Conservation (phyloP, 129 eudicot species). For the Chrysanthemum seticuspe region DNA sequence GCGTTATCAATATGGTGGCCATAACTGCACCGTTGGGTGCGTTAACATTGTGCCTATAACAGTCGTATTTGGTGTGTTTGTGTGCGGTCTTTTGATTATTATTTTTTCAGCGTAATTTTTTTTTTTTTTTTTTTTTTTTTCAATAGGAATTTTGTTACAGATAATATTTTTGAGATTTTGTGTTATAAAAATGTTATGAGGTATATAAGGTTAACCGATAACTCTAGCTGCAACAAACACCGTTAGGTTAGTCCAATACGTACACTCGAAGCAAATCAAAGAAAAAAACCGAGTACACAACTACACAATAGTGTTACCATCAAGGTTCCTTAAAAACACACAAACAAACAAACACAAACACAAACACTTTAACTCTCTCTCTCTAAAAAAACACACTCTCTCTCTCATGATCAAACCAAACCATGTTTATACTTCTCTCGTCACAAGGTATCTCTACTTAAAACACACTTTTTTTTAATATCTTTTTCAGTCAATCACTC, state of each 20-base stretch:
- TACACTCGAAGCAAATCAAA: slow-evolving; percentile 5
- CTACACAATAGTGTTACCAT: not conserved
- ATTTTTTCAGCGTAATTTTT: no score
- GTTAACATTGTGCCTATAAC: no score
- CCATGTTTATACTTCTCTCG: slow-evolving; percentile 27
- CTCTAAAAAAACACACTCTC: slow-evolving; percentile 13
- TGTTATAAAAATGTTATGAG: no score
- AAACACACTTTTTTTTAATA: slow-evolving; percentile 11
- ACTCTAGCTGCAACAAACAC: no score
- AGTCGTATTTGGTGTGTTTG: no score
- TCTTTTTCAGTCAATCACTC: slow-evolving; percentile 10
- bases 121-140: no score
- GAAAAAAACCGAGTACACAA: slow-evolving; percentile 18
- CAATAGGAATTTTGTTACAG: no score
- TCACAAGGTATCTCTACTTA: slow-evolving; percentile 27
- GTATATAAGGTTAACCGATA: no score
- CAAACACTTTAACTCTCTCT: slow-evolving; percentile 22
- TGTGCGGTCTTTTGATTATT: no score
- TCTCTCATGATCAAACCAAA: slow-evolving; percentile 33
- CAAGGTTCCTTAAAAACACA: slow-evolving; percentile 37
- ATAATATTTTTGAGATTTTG: no score
- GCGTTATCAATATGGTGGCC: no score
- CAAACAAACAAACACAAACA: slow-evolving; percentile 36
- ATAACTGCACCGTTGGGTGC: no score
- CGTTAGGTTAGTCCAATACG: not conserved